Evolutionary conservation across 1,284 basidiomycete genomes (phyloP).

Genomic region (Cryptococcus amylolentus): DNA sequence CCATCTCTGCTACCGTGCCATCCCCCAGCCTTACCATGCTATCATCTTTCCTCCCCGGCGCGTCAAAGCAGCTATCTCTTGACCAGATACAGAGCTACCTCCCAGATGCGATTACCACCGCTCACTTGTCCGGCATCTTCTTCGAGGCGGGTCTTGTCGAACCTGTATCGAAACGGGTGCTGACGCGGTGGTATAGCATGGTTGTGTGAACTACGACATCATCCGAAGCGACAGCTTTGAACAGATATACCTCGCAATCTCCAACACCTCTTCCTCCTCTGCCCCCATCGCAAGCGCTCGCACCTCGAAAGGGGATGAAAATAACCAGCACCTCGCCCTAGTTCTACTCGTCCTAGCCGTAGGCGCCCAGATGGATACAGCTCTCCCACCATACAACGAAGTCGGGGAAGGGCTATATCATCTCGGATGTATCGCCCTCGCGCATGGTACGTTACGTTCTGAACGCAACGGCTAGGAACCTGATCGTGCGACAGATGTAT

Average conservation of each 20-base stretch:
- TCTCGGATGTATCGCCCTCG: conserved; percentile 9
- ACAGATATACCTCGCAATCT: background rate
- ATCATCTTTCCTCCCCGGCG: background rate
- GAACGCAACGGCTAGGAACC: background rate
- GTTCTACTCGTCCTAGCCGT: conserved; percentile 15
- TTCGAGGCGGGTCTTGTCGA: background rate
- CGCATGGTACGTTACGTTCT: conserved; percentile 1
- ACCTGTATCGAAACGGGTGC: background rate
- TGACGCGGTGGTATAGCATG: background rate
- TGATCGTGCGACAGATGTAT: background rate
- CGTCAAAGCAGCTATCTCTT: background rate
- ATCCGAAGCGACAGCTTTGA: background rate
- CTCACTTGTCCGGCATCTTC: background rate
- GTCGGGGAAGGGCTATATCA: conserved; percentile 7
- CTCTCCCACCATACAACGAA: conserved; percentile 6
- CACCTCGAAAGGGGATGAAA: background rate
- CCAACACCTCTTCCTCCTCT: background rate
- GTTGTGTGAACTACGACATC: background rate
- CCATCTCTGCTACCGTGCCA: background rate
- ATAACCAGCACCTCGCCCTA: conserved; percentile 7
- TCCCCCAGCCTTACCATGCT: background rate
- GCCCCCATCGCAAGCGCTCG: background rate
- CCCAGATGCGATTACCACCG: background rate
- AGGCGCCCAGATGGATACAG: conserved; percentile 12
- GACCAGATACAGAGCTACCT: background rate